Base-by-base conservation (phyloP, 2,329 filamentous ascomycete species). In the Diaporthe citri region DNA sequence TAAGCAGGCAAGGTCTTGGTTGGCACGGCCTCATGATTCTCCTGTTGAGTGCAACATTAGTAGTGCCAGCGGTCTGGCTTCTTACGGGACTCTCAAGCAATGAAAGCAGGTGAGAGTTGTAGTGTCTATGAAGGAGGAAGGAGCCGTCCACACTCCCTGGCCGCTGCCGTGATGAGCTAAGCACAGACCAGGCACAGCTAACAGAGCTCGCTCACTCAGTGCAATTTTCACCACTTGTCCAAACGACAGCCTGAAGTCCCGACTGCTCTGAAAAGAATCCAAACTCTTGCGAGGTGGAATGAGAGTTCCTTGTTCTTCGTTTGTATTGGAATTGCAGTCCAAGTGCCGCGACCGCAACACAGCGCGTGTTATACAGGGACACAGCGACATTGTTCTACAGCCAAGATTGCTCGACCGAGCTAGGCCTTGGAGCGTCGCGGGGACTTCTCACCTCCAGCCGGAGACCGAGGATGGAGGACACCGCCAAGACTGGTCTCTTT, bases 401-500 rank as follows among this genome's bases (percentile, higher is more conserved):
- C 20, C 36, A 41, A 28, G n/a, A 36, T 25, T 41, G 20, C 36
- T 60, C 8, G 13, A 28, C 28, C 41, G 64, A 28, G 31, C 25
- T 43, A 12, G 13, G 59, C 60, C 25, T 22, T 15, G 13, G 31
- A 52, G 62, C 48, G 4, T 34, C n/a, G 31, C 13, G n/a, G 22
- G 39, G 46, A 43, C 17, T 51, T 13, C 4, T 69, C n/a, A 28
- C 8, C n/a, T n/a, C 13, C n/a, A 39, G 34, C 48, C 17, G 22
- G 48, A 31, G 15, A 60, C 39, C 57, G 34, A 20, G 22, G 36
- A 74, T 10, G 28, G 28, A 28, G 39, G 41, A 64, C 28, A 36
- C 48, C 39, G 15, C 60, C 52, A 55, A 36, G 22, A 60, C 67
- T 25, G 70, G 34, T 55, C 72, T 76, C 9, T 82, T 77, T 81